Evolutionary conservation across 495 filamentous ascomycete genomes (phyloP).

Genomic region (Cudoniella acicularis): DNA sequence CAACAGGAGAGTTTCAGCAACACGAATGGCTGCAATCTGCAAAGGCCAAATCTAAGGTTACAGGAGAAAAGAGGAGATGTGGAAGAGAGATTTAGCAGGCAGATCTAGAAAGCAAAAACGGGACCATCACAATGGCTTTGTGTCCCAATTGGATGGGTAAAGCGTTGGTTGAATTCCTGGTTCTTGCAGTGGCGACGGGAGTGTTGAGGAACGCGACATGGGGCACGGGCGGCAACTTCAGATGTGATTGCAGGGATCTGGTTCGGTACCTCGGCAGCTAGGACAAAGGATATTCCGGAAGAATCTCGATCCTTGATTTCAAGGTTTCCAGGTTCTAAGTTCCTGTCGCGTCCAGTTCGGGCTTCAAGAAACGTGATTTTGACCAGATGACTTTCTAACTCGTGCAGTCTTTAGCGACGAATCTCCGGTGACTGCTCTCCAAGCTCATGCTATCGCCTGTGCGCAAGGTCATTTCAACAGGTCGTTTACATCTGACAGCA

Average conservation of each 20-base stretch:
- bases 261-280: constrained; percentile 8
- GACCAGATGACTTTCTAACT: constrained; percentile 10
- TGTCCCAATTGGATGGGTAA: constrained; percentile 11
- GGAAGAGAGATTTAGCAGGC: too few species aligned
- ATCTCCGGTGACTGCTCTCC: neutral
- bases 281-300: constrained; percentile 7
- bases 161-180: neutral
- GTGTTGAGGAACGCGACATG: constrained; percentile 20
- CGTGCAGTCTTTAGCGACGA: neutral
- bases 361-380: constrained; percentile 6
- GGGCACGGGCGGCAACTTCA: too few species aligned
- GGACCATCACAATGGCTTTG: constrained; percentile 10
- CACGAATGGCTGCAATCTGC: too few species aligned
- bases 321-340: too few species aligned
- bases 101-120: too few species aligned
- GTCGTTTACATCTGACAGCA: neutral
- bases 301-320: too few species aligned
- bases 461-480: neutral
- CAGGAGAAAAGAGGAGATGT: too few species aligned
- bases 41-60: too few species aligned
- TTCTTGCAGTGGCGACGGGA: constrained; percentile 21
- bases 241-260: neutral
- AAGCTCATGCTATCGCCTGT: neutral
- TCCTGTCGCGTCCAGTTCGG: too few species aligned
- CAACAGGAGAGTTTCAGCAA: neutral